Base-by-base conservation (phyloP, 371 early-diverging fungal species). In the Mortierella sp. region DNA sequence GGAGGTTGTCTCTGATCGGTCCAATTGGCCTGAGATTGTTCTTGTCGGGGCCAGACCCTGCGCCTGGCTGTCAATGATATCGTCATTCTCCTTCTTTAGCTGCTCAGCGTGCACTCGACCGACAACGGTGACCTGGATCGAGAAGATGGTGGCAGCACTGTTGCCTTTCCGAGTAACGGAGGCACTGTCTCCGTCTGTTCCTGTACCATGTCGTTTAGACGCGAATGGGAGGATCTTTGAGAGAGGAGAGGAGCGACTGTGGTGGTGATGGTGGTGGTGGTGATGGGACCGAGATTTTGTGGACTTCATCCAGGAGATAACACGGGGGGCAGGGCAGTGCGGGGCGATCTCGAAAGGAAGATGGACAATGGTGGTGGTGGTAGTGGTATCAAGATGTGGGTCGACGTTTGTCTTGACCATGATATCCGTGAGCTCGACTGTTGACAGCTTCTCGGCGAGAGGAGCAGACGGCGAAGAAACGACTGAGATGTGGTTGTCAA, bases 221-320 rank as follows among this genome's bases (percentile, higher is more conserved):
- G 37, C 3, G 37, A 37, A 37, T 5, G 37, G 37, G 37, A 37
- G 9, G 37, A 37, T 37, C 37, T 37, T 37, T 37, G 37, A 37
- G 37, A 37, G 37, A 37, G 37, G 9, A 9, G 37, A 37, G 9
- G 37, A 37, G 26, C 48, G 52, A 51, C 45, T 50, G 46, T 60
- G 60, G 18, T 55, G 63, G 18, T 60, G 55, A 47, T 60, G 60
- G 18, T 55, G 63, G 18, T 63, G 26, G 9, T 58, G 64, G 26
- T 56, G 61, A 28, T 43, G 26, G 46, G 64, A 37, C 16, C 46
- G 18, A 23, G 62, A 56, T 7, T 15, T 23, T 1, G 50, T 23
- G 29, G 55, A 30, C 44, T 67, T 75, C 76, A 75, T 75, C 76
- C 76, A 75, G 25, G 76, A 75, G 43, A 75, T 70, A 50, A 75